A percentile compares a stretch with the other conserved stretches of the same genome.
phyloP scores from a whole-genome alignment of 129 eudicot species.

The Erigeron canadensis region DNA sequence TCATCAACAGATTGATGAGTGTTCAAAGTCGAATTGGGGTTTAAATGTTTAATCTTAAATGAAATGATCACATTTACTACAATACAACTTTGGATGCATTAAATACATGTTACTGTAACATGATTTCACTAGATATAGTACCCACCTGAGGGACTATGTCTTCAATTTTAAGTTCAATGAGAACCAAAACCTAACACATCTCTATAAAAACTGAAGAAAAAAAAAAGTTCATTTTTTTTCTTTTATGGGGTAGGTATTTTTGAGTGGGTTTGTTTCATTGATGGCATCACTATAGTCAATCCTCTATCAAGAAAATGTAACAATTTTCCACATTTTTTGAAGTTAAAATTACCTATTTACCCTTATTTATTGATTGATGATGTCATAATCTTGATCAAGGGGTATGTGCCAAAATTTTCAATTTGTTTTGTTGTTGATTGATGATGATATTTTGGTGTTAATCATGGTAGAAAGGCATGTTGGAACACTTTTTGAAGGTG shows the following conservation, averaged over 20 bases:
- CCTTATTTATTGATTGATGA: constrained; percentile 30
- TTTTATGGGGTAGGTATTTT: constrained; percentile 33
- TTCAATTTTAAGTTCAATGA: constrained; percentile 13
- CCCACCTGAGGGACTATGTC: constrained; percentile 12
- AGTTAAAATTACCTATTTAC: constrained; percentile 14
- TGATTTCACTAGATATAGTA: constrained; percentile 16
- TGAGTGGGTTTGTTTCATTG: constrained; percentile 38
- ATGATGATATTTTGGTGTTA: constrained; percentile 39
- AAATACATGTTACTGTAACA: constrained; percentile 21
- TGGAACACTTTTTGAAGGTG: constrained; percentile 70
- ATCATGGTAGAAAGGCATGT: constrained; percentile 63
- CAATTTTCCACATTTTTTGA: constrained; percentile 16
- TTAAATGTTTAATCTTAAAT: constrained; percentile 1
- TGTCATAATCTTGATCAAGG: constrained; percentile 5
- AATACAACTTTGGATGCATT: constrained; percentile 25
- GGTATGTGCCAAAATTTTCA: constrained; percentile 4
- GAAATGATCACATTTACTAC: constrained; percentile 22
- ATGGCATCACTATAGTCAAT: constrained; percentile 40
- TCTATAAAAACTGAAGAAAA: background rate
- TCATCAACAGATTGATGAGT: constrained; percentile 3
- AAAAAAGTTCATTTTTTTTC: background rate
- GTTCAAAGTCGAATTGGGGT: background rate
- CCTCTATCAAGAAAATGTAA: constrained; percentile 1
- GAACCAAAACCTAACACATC: background rate
- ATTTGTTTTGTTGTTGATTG: constrained; percentile 18